phyloP scores from a whole-genome alignment of 768 basidiomycete species.

The Suillus tomentosus region DNA sequence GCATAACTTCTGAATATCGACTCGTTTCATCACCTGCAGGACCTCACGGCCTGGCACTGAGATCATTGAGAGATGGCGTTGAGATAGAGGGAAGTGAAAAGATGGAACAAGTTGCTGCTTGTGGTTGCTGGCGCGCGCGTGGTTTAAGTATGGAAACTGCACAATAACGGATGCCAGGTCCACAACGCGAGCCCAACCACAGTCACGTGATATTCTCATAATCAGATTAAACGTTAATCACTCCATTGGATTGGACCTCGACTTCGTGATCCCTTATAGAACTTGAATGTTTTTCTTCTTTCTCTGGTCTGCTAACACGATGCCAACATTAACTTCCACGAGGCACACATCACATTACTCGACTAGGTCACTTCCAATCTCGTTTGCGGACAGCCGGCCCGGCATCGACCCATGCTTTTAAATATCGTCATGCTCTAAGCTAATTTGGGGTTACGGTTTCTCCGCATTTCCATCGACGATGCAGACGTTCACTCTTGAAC shows the following conservation, averaged over 20 bases:
- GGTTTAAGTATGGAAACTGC: conserved; percentile 47
- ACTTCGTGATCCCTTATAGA: background rate
- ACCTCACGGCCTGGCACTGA: conserved; percentile 43
- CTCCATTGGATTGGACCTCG: background rate
- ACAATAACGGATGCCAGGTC: conserved; percentile 44
- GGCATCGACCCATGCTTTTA: conserved; percentile 7
- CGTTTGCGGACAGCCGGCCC: conserved; percentile 4
- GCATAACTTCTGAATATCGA: conserved; percentile 57
- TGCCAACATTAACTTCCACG: background rate
- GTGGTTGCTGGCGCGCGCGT: conserved; percentile 20
- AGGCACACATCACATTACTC: background rate
- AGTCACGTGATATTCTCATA: conserved; percentile 35
- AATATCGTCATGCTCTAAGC: conserved; percentile 5
- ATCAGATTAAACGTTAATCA: background rate
- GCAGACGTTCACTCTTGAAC: conserved; percentile 49
- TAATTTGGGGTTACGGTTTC: background rate
- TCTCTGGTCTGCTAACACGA: background rate
- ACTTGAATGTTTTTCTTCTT: background rate
- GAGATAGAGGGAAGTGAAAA: conserved; percentile 17
- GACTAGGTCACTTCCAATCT: background rate
- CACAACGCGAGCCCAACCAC: conserved; percentile 52
- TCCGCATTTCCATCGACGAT: conserved; percentile 19
- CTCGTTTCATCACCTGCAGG: conserved; percentile 55
- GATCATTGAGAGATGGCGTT: conserved; percentile 36
- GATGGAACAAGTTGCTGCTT: conserved; percentile 10